Conservation (phyloP, 2,329 filamentous ascomycete genomes). For the Alternaria metachromatica region DNA sequence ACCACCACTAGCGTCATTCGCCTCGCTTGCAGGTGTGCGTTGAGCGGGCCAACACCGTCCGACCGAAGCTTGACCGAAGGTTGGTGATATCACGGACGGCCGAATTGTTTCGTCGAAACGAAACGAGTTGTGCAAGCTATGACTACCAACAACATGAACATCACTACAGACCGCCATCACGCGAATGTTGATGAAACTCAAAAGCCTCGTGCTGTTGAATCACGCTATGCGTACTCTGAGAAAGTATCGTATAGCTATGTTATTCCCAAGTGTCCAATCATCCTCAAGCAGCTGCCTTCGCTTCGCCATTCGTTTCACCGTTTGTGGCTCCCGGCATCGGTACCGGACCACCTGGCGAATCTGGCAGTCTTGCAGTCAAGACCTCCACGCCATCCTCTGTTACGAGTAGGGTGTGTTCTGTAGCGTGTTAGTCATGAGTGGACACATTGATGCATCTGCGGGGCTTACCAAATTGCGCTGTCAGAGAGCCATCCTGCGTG, state of each 20-base stretch:
- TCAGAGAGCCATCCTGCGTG: slow-evolving; percentile 85
- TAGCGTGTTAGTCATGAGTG: slow-evolving; percentile 15
- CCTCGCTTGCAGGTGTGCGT: slow-evolving; percentile 8
- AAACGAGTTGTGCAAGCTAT: neutral
- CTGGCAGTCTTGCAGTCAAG: slow-evolving; percentile 73
- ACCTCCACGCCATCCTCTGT: slow-evolving; percentile 84
- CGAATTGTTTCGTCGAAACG: neutral
- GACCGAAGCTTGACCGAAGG: neutral
- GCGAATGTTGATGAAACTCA: neutral
- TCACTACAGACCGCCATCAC: neutral
- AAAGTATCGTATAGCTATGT: neutral
- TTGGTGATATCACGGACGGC: neutral
- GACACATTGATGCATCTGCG: neutral
- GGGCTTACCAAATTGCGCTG: slow-evolving; percentile 84
- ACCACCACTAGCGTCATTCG: slow-evolving; percentile 26
- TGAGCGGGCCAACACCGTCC: slow-evolving; percentile 8
- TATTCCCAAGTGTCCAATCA: neutral
- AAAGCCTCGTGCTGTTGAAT: neutral
- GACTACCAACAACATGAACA: neutral
- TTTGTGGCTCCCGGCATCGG: slow-evolving; percentile 57
- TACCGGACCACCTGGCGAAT: slow-evolving; percentile 78
- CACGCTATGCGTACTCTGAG: neutral
- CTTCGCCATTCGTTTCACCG: slow-evolving; percentile 33
- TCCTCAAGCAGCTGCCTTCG: slow-evolving; percentile 23
- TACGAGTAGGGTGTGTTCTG: slow-evolving; percentile 82